phyloP scores from a whole-genome alignment of 1,284 basidiomycete species.

The Vanrija pseudolonga region DNA sequence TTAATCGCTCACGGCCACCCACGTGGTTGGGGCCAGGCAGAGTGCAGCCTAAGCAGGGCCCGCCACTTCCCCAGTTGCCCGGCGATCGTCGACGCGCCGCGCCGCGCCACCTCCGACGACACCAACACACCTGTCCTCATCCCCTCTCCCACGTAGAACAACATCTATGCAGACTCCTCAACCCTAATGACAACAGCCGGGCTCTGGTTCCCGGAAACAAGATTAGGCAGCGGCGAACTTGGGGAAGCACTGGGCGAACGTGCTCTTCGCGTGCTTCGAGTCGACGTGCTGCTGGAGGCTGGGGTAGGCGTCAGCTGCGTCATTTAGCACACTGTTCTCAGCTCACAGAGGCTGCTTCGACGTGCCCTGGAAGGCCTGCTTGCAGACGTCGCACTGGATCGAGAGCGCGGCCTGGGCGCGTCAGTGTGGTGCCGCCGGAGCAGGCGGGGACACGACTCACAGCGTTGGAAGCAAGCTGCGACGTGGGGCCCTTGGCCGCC shows the following conservation, averaged over 20 bases:
- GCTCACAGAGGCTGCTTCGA: conserved; percentile 50
- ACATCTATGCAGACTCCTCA: not conserved
- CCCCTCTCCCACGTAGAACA: not conserved
- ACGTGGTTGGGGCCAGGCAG: too few relatives aligned
- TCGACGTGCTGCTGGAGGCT: conserved; percentile 41
- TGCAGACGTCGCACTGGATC: conserved; percentile 52
- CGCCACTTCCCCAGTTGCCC: too few relatives aligned
- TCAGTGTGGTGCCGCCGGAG: not conserved
- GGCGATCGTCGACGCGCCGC: too few relatives aligned
- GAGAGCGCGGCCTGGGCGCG: conserved; percentile 47
- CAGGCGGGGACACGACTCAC: conserved; percentile 31
- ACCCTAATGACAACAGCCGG: not conserved
- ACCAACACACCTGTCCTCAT: too few relatives aligned
- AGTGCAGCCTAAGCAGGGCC: too few relatives aligned
- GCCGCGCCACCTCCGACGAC: too few relatives aligned
- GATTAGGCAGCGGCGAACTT: conserved; percentile 20
- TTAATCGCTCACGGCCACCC: too few relatives aligned
- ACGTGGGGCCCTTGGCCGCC: conserved; percentile 31
- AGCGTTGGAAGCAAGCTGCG: conserved; percentile 46
- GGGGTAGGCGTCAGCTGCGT: conserved; percentile 1
- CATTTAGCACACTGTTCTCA: too few relatives aligned
- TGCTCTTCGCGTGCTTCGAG: conserved; percentile 33
- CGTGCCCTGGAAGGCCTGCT: conserved; percentile 52
- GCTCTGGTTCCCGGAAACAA: not conserved
- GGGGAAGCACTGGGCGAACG: conserved; percentile 40